Percentiles rank a stretch among this genome's conserved stretches.
These are phyloP conservation scores for Ilex asprella DNA, from an alignment of 257 asterid genomes.

Conservation along the genomic window DNA sequence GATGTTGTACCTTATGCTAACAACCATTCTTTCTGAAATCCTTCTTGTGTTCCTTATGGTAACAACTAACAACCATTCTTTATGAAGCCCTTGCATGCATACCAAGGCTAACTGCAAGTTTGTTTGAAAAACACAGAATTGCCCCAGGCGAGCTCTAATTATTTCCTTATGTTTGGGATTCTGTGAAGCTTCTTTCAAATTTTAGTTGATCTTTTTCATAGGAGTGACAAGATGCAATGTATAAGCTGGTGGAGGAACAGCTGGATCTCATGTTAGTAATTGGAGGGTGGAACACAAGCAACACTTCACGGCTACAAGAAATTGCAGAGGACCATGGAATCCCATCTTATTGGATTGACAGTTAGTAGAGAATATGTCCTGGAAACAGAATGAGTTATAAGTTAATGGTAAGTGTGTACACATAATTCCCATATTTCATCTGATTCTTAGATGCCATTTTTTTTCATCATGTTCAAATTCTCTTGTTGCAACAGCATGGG, in stretches of 20 bases:
- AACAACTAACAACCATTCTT: too few relatives aligned
- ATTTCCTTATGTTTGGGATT: too few relatives aligned
- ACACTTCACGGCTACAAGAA: slow-evolving; percentile 97
- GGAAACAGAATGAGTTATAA: slow-evolving; percentile 81
- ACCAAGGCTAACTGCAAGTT: too few relatives aligned
- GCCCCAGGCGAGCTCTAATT: too few relatives aligned
- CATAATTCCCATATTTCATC: not conserved
- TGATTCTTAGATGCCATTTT: too few relatives aligned
- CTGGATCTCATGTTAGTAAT: slow-evolving; percentile 85
- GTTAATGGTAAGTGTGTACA: slow-evolving; percentile 49
- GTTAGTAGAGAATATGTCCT: slow-evolving; percentile 82
- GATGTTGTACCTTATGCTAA: too few relatives aligned
- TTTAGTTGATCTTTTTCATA: slow-evolving; percentile 14
- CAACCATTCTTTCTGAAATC: too few relatives aligned
- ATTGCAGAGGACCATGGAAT: slow-evolving; percentile 86
- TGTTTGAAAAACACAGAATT: too few relatives aligned
- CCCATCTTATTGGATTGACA: slow-evolving; percentile 95
- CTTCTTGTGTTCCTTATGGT: too few relatives aligned
- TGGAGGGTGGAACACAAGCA: slow-evolving; percentile 99
- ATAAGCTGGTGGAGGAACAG: slow-evolving; percentile 72
- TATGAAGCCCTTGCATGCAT: too few relatives aligned
- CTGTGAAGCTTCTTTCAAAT: too few relatives aligned
- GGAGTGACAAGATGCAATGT: slow-evolving; percentile 99
- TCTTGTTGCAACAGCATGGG: slow-evolving; percentile 58
- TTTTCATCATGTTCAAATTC: not conserved